Conservation (phyloP, 495 filamentous ascomycete species). For the Aspergillus leporis region DNA sequence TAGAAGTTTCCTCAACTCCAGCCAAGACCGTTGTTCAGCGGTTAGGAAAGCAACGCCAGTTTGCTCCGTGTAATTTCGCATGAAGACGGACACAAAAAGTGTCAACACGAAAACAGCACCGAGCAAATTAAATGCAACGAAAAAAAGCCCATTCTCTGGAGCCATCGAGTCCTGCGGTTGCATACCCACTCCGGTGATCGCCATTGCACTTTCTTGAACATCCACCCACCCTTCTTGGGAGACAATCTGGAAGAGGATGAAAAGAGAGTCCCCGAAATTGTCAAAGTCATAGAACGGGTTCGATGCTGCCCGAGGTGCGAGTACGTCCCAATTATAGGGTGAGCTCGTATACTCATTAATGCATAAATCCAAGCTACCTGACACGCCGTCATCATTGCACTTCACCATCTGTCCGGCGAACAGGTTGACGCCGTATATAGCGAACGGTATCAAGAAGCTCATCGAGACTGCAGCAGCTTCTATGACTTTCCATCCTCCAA, state of each 20-base stretch:
- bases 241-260: constrained; percentile 98
- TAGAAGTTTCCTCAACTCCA: constrained; percentile 90
- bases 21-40: constrained; percentile 94
- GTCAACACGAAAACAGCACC: constrained; percentile 97
- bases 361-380: constrained; percentile 63
- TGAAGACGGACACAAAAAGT: constrained; percentile 98
- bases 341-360: constrained; percentile 75
- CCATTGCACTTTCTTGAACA: constrained; percentile 80
- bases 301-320: constrained; percentile 74
- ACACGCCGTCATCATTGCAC: constrained; percentile 73
- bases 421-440: constrained; percentile 90
- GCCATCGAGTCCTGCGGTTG: constrained; percentile 69
- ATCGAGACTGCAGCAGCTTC: constrained; percentile 89
- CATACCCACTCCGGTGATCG: constrained; percentile 70
- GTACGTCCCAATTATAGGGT: constrained; percentile 79
- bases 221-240: constrained; percentile 97
- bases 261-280: constrained; percentile 85
- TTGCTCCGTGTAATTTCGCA: constrained; percentile 99
- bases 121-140: constrained; percentile 94
- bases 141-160: constrained; percentile 89
- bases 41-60: constrained; percentile 97
- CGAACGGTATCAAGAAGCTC: constrained; percentile 92
- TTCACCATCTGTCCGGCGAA: constrained; percentile 78
- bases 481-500: constrained; percentile 89
- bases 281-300: constrained; percentile 94